phyloP scores from a whole-genome alignment of 805 yeast genomes.

The Ogataea nakhonphanomensis region DNA sequence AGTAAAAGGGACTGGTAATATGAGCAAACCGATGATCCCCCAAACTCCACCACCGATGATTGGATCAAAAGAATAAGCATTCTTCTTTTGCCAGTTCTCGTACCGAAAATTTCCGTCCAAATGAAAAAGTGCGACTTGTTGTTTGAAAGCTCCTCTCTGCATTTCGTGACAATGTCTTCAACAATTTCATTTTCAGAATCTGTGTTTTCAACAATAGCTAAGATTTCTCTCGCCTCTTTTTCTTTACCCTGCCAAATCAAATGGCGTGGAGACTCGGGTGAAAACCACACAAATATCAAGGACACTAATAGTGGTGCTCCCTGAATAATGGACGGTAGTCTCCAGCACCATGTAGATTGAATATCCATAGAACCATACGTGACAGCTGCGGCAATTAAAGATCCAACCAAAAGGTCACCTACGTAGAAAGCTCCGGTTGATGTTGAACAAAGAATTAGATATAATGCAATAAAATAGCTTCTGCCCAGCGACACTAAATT shows the following conservation, averaged over 20 bases:
- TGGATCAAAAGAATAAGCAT: conserved; percentile 28
- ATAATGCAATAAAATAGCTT: too few relatives aligned
- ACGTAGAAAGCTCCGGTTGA: too few relatives aligned
- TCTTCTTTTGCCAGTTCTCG: conserved; percentile 37
- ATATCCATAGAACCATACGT: too few relatives aligned
- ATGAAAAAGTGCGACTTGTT: conserved; percentile 24
- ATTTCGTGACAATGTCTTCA: conserved; percentile 25
- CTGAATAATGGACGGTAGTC: conserved; percentile 51
- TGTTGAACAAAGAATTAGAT: too few relatives aligned
- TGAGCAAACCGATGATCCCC: conserved; percentile 45
- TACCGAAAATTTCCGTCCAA: conserved; percentile 30
- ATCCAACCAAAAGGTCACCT: too few relatives aligned
- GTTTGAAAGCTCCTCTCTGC: conserved; percentile 19
- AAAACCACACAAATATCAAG: conserved; percentile 29
- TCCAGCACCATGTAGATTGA: conserved; percentile 49
- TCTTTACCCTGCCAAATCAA: conserved; percentile 34
- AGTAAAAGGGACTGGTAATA: conserved; percentile 40
- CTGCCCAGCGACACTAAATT: too few relatives aligned
- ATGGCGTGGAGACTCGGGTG: conserved; percentile 43
- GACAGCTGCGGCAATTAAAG: too few relatives aligned
- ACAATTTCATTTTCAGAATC: conserved; percentile 29
- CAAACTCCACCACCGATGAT: conserved; percentile 36
- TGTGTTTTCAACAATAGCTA: conserved; percentile 34
- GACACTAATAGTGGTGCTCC: conserved; percentile 43
- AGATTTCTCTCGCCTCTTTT: conserved; percentile 34